Conservation (phyloP, 2,329 filamentous ascomycete species). For the Aspergillus cejpii region DNA sequence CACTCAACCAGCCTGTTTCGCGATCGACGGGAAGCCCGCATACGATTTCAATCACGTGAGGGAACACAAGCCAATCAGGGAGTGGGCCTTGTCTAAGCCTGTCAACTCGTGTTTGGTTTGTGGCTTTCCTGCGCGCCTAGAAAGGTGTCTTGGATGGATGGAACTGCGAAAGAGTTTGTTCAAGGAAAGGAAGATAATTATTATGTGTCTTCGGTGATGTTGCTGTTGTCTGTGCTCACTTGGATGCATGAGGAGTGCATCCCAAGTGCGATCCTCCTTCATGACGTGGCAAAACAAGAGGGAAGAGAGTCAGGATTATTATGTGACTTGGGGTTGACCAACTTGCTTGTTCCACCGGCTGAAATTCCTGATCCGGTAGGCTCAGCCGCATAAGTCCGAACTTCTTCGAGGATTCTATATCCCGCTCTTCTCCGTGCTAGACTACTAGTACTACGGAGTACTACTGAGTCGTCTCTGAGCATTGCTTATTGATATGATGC, state of each 20-base stretch:
- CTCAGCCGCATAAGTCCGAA: background rate
- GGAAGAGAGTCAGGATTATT: background rate
- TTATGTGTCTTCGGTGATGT: background rate
- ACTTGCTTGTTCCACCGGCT: slow-evolving; percentile 1
- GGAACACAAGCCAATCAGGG: slow-evolving; percentile 10
- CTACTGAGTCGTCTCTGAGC: no score
- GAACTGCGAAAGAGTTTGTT: no score
- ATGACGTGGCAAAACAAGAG: slow-evolving; percentile 19
- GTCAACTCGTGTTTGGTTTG: slow-evolving; percentile 15
- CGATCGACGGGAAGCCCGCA: slow-evolving; percentile 23
- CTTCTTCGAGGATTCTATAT: background rate
- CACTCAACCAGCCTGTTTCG: slow-evolving; percentile 7
- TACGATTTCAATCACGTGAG: slow-evolving; percentile 19
- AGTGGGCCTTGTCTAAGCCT: slow-evolving; percentile 2
- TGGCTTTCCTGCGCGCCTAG: slow-evolving; percentile 10
- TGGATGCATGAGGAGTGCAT: slow-evolving; percentile 6
- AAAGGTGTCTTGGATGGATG: slow-evolving; percentile 6
- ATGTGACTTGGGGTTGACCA: slow-evolving; percentile 2
- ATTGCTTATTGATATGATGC: no score
- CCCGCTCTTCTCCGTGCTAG: background rate
- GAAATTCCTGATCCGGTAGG: slow-evolving; percentile 1
- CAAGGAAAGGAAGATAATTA: slow-evolving; percentile 2
- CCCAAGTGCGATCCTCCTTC: slow-evolving; percentile 3
- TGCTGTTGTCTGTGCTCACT: slow-evolving; percentile 1
- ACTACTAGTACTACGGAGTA: background rate